phyloP scores from a whole-genome alignment of 2,329 filamentous ascomycete genomes.

The Leptosphaerulina australis region DNA sequence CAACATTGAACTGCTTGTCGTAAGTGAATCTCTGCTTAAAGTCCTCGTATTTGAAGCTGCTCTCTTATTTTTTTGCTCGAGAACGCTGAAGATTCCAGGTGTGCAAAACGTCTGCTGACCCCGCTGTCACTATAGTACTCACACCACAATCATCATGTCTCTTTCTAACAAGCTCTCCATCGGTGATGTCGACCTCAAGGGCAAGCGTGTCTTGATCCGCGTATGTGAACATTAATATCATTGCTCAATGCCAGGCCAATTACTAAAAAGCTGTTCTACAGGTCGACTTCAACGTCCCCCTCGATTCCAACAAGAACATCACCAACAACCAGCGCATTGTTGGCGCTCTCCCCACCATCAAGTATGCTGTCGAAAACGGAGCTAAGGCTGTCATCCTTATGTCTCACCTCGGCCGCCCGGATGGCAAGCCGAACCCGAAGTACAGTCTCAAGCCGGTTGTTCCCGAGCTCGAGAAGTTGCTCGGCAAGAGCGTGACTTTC shows the following conservation, averaged over 20 bases:
- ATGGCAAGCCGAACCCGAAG: constrained; percentile 87
- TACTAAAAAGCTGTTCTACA: constrained; percentile 49
- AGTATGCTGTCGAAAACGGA: constrained; percentile 86
- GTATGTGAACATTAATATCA: constrained; percentile 61
- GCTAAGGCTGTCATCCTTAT: constrained; percentile 95
- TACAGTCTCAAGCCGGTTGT: constrained; percentile 95
- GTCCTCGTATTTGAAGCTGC: background rate
- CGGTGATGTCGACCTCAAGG: constrained; percentile 94
- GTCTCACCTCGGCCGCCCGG: constrained; percentile 96
- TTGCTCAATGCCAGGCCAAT: background rate
- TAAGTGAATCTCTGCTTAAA: background rate
- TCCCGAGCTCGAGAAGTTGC: constrained; percentile 86
- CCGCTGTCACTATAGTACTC: constrained; percentile 24
- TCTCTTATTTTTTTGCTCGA: background rate
- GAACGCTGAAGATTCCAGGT: no score
- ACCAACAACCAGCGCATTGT: constrained; percentile 99
- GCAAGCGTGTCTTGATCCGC: constrained; percentile 96
- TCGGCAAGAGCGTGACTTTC: constrained; percentile 84
- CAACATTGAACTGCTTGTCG: no score
- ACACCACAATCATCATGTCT: constrained; percentile 70
- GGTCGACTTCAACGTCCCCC: constrained; percentile 99
- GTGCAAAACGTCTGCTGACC: constrained; percentile 28
- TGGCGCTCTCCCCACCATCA: constrained; percentile 93
- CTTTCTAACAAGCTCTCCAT: constrained; percentile 98
- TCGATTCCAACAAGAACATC: constrained; percentile 89